Base-by-base conservation (phyloP, 345 rosid species). In the Populus davidiana region DNA sequence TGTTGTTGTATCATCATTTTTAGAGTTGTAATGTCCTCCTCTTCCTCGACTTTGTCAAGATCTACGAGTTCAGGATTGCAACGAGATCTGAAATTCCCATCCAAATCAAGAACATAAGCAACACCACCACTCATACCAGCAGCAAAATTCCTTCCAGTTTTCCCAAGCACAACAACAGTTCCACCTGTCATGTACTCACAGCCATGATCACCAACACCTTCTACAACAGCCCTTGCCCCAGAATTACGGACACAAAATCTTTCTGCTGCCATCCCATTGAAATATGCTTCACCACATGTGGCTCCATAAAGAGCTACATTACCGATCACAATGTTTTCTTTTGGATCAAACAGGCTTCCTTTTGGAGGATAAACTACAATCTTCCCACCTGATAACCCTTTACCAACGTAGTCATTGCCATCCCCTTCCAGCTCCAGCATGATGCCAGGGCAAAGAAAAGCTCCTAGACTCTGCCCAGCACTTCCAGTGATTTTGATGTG, bases 151-250 rank as follows among this genome's bases (percentile, higher is more conserved):
- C 98, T 90, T 65, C 98, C 99, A 31, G 99, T 94, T 85, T 91
- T 94, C 43, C 99, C 99, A 21, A 96, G 97, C 72, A 96, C 97
- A 74, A 91, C 96, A 4, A 96, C 97, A 5, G 90, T 96, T 38
- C 99, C 99, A 47, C 99, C 99, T 18, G 99, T 96, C 99, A 96
- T 96, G 87, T 96, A 96, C 83, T 96, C 99, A 18, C 99, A 96
- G 44, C 99, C 99, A 81, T 96, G 99, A 85, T 96, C 99, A 81
- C 99, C 99, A 78, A 96, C 93, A 74, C 99, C 99, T 89, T 96
- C 99, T 7, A 96, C 98, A 66, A 96, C 98, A 16, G 99, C 97
- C 78, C 71, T 92, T n/a, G 94, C 99, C 71, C 99, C 99, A 18
- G 99, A 96, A 78, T 96, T 96, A 73, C 99, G 98, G 69, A 96